Percentiles rank a stretch among this genome's conserved stretches.
phyloP scores from a whole-genome alignment of 352 stramenopile species.

The Aphanomyces invadans region DNA sequence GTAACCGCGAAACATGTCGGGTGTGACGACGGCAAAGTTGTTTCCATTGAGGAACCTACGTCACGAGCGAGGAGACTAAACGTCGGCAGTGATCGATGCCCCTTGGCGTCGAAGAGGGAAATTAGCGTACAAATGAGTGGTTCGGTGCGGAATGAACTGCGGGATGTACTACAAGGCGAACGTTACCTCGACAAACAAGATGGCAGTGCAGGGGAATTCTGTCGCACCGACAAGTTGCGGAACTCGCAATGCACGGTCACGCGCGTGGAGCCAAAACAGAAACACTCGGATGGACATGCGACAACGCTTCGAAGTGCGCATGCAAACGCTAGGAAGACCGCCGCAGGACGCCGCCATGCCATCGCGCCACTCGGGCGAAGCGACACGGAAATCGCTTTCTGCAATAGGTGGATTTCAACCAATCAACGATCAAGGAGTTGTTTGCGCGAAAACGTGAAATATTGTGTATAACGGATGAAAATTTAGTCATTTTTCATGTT shows the following conservation, averaged over 20 bases:
- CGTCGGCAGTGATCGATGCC: too few species aligned
- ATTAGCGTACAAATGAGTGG: slow-evolving; percentile 49
- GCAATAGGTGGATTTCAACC: neutral
- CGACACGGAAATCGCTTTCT: too few species aligned
- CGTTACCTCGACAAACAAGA: too few species aligned
- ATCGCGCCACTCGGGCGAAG: too few species aligned
- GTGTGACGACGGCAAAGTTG: slow-evolving; percentile 51
- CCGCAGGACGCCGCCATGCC: neutral
- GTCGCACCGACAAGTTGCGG: slow-evolving; percentile 41
- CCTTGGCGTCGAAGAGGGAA: too few species aligned
- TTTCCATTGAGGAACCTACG: slow-evolving; percentile 38
- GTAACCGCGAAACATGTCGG: slow-evolving; percentile 61
- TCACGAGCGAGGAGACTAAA: neutral
- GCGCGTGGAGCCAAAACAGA: slow-evolving; percentile 55
- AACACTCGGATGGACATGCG: slow-evolving; percentile 44
- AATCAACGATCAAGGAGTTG: slow-evolving; percentile 2
- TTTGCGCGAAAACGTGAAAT: too few species aligned
- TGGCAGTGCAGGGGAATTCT: neutral
- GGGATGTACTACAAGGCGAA: slow-evolving; percentile 36
- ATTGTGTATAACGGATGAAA: neutral
- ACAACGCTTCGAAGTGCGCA: slow-evolving; percentile 23
- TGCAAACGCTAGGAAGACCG: neutral
- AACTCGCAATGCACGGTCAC: slow-evolving; percentile 76
- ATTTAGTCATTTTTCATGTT: neutral
- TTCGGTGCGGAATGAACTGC: slow-evolving; percentile 52